These are phyloP conservation scores for Polytrichum formosum DNA, from an alignment of 225 moss, liverwort and hornwort species.

Conservation along the genomic window DNA sequence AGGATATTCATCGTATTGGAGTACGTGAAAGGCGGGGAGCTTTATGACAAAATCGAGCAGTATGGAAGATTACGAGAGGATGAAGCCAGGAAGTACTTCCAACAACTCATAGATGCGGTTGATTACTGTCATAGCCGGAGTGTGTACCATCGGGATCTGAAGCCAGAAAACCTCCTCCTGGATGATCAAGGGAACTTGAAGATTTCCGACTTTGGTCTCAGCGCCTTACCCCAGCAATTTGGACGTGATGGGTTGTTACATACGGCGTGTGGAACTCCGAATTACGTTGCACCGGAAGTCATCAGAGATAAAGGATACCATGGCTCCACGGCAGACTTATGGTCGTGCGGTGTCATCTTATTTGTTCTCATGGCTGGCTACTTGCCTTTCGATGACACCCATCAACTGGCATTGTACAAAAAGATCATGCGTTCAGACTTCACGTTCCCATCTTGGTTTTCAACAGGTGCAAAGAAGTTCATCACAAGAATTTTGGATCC, in stretches of 20 bases:
- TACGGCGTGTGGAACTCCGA: conserved; percentile 54
- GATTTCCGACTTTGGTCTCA: conserved; percentile 89
- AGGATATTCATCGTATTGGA: conserved; percentile 66
- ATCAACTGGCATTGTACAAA: conserved; percentile 48
- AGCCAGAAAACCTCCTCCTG: conserved; percentile 92
- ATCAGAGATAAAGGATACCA: conserved; percentile 55
- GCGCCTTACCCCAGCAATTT: conserved; percentile 81
- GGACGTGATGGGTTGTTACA: conserved; percentile 60
- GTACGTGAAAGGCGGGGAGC: conserved; percentile 88
- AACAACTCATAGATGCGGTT: conserved; percentile 93
- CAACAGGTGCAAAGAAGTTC: conserved; percentile 66
- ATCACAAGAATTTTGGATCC: conserved; percentile 86
- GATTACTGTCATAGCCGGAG: conserved; percentile 91
- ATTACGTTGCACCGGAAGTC: conserved; percentile 60
- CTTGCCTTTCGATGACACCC: conserved; percentile 50
- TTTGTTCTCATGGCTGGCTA: conserved; percentile 57
- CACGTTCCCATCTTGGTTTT: conserved; percentile 81
- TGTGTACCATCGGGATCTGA: conserved; percentile 93
- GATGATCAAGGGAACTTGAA: conserved; percentile 78
- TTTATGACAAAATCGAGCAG: conserved; percentile 92
- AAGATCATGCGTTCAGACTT: conserved; percentile 72
- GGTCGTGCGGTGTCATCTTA: conserved; percentile 56
- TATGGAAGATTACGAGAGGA: conserved; percentile 88
- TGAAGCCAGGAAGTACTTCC: conserved; percentile 92
- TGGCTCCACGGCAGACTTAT: conserved; percentile 54